Evolutionary conservation across 306 rosid species (phyloP).

Genomic region (Cucurbita maxima): DNA sequence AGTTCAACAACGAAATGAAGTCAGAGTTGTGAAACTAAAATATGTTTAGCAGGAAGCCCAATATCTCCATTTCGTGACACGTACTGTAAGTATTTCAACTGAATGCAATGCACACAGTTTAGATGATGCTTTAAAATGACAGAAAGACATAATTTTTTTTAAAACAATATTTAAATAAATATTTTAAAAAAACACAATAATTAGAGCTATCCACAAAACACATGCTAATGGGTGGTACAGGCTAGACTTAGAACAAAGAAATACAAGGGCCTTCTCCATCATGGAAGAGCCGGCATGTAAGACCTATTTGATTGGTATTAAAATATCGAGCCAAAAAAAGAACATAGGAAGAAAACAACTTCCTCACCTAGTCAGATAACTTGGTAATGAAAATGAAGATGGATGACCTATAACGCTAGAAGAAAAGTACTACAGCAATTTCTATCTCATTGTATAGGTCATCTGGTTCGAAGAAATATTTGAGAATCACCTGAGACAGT

Average conservation of each 20-base stretch:
- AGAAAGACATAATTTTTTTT: neutral
- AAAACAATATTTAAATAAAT: no score
- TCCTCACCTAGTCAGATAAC: neutral
- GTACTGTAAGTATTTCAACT: neutral
- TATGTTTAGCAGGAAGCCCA: neutral
- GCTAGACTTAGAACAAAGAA: neutral
- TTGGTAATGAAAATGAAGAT: slow-evolving; percentile 1
- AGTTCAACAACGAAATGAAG: neutral
- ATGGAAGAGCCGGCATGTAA: neutral
- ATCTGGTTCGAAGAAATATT: slow-evolving; percentile 4
- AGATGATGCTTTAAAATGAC: neutral
- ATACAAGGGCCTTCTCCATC: neutral
- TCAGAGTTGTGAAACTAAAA: neutral
- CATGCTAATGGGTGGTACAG: neutral
- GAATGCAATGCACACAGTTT: neutral
- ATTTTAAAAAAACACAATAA: neutral
- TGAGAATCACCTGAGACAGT: slow-evolving; percentile 63
- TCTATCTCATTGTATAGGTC: slow-evolving; percentile 12
- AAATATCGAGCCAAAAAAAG: neutral
- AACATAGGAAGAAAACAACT: neutral
- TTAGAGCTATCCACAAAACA: neutral
- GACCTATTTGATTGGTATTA: neutral
- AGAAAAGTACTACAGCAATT: neutral
- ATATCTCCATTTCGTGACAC: neutral
- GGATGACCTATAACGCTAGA: slow-evolving; percentile 1